Evolutionary conservation across 2,329 filamentous ascomycete species (phyloP), one percentile per base, ranked within the genome.

Genomic region (Trichoderma afroharzianum): DNA sequence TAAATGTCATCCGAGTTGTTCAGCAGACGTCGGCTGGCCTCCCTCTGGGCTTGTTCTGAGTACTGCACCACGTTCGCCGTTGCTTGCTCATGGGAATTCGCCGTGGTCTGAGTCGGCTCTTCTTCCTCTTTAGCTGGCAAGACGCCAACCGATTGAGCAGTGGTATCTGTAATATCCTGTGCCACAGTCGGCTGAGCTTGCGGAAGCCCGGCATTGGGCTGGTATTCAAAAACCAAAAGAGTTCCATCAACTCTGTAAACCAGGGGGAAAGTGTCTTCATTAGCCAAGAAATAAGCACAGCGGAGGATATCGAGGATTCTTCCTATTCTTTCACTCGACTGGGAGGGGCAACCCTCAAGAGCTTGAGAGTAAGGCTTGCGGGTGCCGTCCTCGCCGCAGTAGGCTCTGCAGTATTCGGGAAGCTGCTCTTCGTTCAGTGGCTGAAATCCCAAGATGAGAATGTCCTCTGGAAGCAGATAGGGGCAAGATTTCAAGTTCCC

Each of bases 401-500:
- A 82, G 18, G 83, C 79, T 69, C 81, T 80, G 70, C 84, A 86
- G 30, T 79, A 79, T 53, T 79, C 74, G 1, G 83, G 82, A 5
- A 86, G 76, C 11, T 76, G 72, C 1, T 81, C 77, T 24, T 80
- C 79, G 57, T 80, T 80, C 21, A 87, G 78, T 3, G 85, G 82
- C 18, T 80, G 79, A 33, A 87, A 76, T 4, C 86, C 85, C 14
- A 83, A 77, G 18, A 82, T 79, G 72, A 85, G 80, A 71, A 85
- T 74, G 71, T 89, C 87, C 75, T 89, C 87, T 0, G 80, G 75
- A 1, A 89, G 81, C 24, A 88, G 79, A 76, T 88, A 89, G 15
- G 82, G 82, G 57, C 82, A 84, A 9, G 81, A 75, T 9, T 79
- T 81, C 18, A 82, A 76, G 12, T 81, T 78, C 18, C 80, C 80